Evolutionary conservation across 495 filamentous ascomycete genomes (phyloP), one percentile per base, ranked within the genome.

Genomic region (Paragyromitra xinjiangensis): DNA sequence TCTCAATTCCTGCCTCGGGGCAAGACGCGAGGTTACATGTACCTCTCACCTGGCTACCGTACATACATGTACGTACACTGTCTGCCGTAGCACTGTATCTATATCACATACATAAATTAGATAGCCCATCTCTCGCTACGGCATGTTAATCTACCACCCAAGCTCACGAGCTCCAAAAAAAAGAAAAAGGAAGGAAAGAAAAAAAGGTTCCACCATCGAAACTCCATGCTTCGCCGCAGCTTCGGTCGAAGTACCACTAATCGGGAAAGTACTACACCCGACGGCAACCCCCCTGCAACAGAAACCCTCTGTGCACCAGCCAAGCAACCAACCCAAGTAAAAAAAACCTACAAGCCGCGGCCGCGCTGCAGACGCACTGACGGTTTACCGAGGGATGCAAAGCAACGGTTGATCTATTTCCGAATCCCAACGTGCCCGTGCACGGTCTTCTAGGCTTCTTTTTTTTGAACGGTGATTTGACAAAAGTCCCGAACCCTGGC

Each of bases 301-400:
- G 37, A 40, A 62, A 62, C 24, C 56, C 29, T 55, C 51, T 55
- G 19, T 55, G 51, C 19, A 26, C 51, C 19, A 55, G 51, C n/a
- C 51, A 67, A 67, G 40, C 62, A 62, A n/a, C 61, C 61, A 64
- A 64, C 61, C 61, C 40, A 40, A n/a, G 29, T n/a, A 50, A 8
- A 51, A 53, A 53, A 53, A 53, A n/a, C 8, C 53, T 11, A 29
- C 45, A 40, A 67, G 24, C 37, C 50, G 56, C 11, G 53, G 24
- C 53, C 22, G 44, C 44, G 44, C 42, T 45, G 63, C 44, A 34
- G 45, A n/a, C 24, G 67, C 53, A 59, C 53, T 59, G 67, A 59
- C 16, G 12, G 37, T 58, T 44, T 69, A 58, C 66, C 66, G 37
- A 69, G 14, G 37, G 34, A 44, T 45, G 39, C 53, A 59, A 34